Evolutionary conservation across 129 eudicot genomes (phyloP), one percentile per base, ranked within the genome.

Genomic region (Flaveria brownii): DNA sequence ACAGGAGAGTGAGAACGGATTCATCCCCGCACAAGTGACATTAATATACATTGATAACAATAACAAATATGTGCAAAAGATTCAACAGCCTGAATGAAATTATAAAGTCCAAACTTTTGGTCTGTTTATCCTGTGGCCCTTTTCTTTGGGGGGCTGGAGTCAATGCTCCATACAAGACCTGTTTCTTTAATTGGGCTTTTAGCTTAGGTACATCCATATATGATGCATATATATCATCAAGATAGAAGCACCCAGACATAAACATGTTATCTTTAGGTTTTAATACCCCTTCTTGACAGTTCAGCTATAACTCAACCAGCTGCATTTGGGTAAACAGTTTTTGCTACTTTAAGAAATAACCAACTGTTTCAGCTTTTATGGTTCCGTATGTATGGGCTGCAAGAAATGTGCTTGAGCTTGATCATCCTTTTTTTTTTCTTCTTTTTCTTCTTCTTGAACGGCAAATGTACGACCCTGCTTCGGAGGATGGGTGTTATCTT

Each of bases 1-100:
- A 93, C 72, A 78, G 89, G 70, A 86, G 97, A 85, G 96, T 87
- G 66, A 85, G 77, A 82, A 75, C 56, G 15, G 88, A 90, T 28
- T 77, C 78, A 41, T 76, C 86, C 78, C 46, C 59, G 67, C 79
- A 57, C 30, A 82, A 85, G 80, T 80, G 70, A 70, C 46, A 67
- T 80, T 56, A 49, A 60, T 80, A 80, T 67, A 72, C 68, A 79
- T 79, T 39, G 43, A 68, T 54, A 68, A 56, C 63, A 45, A 66
- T 51, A 56, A 66, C 70, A 80, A 56, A 68, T 68, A 73, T 74
- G 80, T 64, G 73, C 78, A 16, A 50, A 5, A 36, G 54, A 68
- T 22, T 54, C 15, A 51, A 52, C 45, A 50, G 60, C 72, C 41
- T 45, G 60, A 80, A 65, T 73, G 74, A 20, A 47, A 23, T 52